Evolutionary conservation across 2,329 filamentous ascomycete species (phyloP).

Genomic region (Aspergillus flavus): DNA sequence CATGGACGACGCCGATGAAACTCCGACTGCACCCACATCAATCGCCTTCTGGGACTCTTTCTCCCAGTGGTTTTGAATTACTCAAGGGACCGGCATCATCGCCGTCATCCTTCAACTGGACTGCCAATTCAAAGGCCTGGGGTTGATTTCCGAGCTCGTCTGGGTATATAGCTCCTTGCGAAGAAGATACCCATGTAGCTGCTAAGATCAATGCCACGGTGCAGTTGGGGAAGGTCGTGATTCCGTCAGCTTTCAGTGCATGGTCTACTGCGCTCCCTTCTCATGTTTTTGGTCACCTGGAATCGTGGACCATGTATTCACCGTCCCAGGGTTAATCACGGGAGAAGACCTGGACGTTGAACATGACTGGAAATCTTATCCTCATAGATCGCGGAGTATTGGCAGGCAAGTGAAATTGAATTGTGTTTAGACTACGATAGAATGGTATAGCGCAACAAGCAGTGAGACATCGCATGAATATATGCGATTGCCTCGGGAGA

Average conservation of each 20-base stretch:
- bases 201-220: background rate
- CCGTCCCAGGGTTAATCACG: background rate
- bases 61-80: background rate
- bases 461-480: no score
- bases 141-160: no score
- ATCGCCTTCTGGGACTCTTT: background rate
- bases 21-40: background rate
- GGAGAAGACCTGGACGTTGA: background rate
- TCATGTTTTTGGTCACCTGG: background rate
- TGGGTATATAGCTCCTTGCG: no score
- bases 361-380: background rate
- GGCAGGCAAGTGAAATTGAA: background rate
- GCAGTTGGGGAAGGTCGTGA: background rate
- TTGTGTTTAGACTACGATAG: background rate
- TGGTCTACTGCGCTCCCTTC: background rate
- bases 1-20: background rate
- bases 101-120: no score
- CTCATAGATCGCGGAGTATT: background rate
- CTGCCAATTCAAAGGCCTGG: no score
- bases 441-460: background rate
- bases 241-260: no score
- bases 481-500: no score
- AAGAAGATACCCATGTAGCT: no score
- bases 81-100: background rate
- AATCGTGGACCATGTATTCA: background rate